These are phyloP conservation scores for Lagenidium giganteum DNA, from an alignment of 352 stramenopile genomes.

Conservation along the genomic window DNA sequence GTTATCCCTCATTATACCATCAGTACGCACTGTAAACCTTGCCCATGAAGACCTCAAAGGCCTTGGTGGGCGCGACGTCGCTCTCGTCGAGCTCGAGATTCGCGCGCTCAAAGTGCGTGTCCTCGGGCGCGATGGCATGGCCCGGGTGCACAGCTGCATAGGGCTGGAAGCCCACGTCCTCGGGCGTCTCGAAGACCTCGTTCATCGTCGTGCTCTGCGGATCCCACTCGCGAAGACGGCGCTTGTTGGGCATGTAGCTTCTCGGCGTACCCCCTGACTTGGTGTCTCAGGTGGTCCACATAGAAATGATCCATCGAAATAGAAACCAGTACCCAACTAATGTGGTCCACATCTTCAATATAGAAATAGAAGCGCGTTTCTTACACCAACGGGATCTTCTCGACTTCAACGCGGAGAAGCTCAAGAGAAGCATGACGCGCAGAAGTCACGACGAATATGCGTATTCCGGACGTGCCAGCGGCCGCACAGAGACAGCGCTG, in stretches of 20 bases:
- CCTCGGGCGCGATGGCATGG: conserved; percentile 19
- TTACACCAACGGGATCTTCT: conserved; percentile 1
- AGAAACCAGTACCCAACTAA: neutral
- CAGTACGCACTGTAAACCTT: conserved; percentile 69
- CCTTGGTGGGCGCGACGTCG: conserved; percentile 35
- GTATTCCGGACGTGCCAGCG: too few relatives aligned
- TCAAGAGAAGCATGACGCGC: neutral
- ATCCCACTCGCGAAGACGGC: conserved; percentile 18
- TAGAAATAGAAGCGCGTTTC: too few relatives aligned
- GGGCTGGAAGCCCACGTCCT: conserved; percentile 56
- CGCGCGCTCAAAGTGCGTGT: conserved; percentile 39
- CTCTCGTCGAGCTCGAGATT: conserved; percentile 63
- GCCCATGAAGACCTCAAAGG: conserved; percentile 80
- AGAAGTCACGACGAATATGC: too few relatives aligned
- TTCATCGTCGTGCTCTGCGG: conserved; percentile 39
- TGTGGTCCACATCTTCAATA: conserved; percentile 5
- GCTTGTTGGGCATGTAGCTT: conserved; percentile 6
- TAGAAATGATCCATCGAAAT: neutral
- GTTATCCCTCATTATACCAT: neutral
- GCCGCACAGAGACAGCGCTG: conserved; percentile 12
- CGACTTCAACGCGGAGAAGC: conserved; percentile 3
- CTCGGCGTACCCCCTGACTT: neutral
- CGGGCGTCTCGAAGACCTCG: conserved; percentile 75
- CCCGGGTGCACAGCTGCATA: conserved; percentile 40
- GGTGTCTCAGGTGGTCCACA: neutral